Base-by-base conservation (phyloP, 176 grass and related monocot species). In the Oryza meyeriana region DNA sequence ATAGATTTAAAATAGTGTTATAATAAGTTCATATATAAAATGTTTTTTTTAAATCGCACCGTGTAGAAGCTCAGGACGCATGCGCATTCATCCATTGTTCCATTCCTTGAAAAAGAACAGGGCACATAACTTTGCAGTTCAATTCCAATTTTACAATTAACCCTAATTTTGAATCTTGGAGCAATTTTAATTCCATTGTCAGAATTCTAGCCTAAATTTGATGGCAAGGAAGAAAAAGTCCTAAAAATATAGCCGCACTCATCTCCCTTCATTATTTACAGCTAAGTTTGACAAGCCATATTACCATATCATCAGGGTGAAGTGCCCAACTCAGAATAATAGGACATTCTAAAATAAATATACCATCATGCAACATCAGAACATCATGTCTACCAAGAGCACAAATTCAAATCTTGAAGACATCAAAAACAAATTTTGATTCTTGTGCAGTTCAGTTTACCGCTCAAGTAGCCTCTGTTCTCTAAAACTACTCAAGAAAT, bases 401-500 rank as follows among this genome's bases (percentile, higher is more conserved):
- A 73, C 12, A n/a, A 72, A 65, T 65, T 36, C 57, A 50, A 52
- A 61, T 63, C 4, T 8, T 12, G 17, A 29, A 34, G 30, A 76
- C 10, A 76, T 47, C 16, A 44, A n/a, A 41, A 20, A 12, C 52
- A 20, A 29, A 17, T 17, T 48, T 29, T 29, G 10, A 17, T 48
- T 64, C 66, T 64, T 36, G 29, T 64, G 33, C n/a, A 32, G 40
- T 71, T 36, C 64, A 52, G 38, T 79, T 69, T 64, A 92, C 47
- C 28, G 80, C 42, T 35, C 28, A 65, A 41, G 8, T 75, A 42
- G 30, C 29, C 27, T 41, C 38, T 22, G 69, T 64, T 85, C 68
- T 61, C 65, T 38, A 3, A 7, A 91, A 88, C 11, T 83, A 65
- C 6, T 74, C 58, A 14, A 80, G 33, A 41, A 73, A 42, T 12